Evolutionary conservation across 169 alveolate genomes (phyloP).

Genomic region (Condylostoma magnum): DNA sequence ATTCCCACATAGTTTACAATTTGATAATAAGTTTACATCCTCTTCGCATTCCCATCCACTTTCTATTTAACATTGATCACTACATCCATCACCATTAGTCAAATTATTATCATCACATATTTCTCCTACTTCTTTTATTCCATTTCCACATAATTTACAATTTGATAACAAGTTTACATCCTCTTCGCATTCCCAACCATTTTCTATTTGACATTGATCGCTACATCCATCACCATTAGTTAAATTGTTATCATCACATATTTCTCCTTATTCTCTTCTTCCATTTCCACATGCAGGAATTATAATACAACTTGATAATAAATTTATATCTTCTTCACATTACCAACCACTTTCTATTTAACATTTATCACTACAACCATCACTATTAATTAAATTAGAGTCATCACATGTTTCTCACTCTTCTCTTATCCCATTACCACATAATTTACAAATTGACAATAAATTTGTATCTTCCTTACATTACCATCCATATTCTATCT

Average conservation of each 20-base stretch:
- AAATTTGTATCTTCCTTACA: background rate
- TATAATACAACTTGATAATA: background rate
- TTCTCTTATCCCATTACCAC: background rate
- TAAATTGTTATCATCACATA: constrained; percentile 5
- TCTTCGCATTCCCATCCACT: background rate
- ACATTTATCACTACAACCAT: background rate
- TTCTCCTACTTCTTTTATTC: constrained; percentile 19
- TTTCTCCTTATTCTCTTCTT: background rate
- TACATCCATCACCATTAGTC: constrained; percentile 41
- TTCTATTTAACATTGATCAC: constrained; percentile 15
- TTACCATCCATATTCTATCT: background rate
- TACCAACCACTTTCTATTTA: background rate
- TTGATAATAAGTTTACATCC: background rate
- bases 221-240: background rate
- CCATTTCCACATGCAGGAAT: background rate
- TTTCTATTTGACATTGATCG: background rate
- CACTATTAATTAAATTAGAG: background rate
- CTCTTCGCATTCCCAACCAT: background rate
- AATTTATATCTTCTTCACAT: background rate
- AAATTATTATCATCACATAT: constrained; percentile 45
- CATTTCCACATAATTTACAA: constrained; percentile 27
- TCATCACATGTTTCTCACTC: background rate
- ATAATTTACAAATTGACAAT: background rate
- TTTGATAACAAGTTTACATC: background rate
- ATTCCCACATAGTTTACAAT: constrained; percentile 50